Evolutionary conservation across 352 stramenopile genomes (phyloP).

Genomic region (Pythium aquatile): DNA sequence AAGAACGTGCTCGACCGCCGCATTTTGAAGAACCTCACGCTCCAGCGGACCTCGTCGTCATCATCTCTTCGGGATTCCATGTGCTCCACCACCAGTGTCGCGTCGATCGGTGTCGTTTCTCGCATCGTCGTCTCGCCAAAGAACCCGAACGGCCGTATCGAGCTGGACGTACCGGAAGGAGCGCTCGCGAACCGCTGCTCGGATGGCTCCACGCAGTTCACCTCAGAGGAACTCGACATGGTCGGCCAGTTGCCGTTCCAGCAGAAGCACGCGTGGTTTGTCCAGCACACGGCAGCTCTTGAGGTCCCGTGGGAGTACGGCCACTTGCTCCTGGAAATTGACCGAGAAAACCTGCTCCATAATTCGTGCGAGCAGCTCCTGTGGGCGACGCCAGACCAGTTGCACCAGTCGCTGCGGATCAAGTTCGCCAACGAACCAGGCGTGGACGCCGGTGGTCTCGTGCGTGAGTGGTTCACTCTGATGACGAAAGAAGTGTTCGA

Average conservation of each 20-base stretch:
- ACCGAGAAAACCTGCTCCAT: slow-evolving; percentile 86
- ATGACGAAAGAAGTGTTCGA: slow-evolving; percentile 91
- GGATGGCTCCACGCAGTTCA: slow-evolving; percentile 55
- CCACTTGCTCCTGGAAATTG: slow-evolving; percentile 85
- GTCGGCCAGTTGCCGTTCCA: slow-evolving; percentile 73
- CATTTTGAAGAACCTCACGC: slow-evolving; percentile 50
- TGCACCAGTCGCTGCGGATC: slow-evolving; percentile 86
- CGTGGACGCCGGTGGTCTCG: slow-evolving; percentile 89
- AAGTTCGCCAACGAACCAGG: slow-evolving; percentile 91
- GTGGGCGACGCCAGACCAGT: slow-evolving; percentile 76
- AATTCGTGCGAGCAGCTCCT: slow-evolving; percentile 88
- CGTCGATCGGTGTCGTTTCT: slow-evolving; percentile 75
- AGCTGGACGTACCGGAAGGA: slow-evolving; percentile 68
- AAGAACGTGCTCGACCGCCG: slow-evolving; percentile 76
- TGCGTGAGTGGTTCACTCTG: slow-evolving; percentile 91
- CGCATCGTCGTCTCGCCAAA: slow-evolving; percentile 71
- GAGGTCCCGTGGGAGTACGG: slow-evolving; percentile 87
- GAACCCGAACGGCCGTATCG: slow-evolving; percentile 69
- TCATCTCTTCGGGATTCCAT: slow-evolving; percentile 69
- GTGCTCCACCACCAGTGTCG: slow-evolving; percentile 52
- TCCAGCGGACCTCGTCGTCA: slow-evolving; percentile 45
- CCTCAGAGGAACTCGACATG: slow-evolving; percentile 68
- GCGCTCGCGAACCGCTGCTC: slow-evolving; percentile 55
- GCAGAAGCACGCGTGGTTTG: slow-evolving; percentile 88
- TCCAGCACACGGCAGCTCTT: slow-evolving; percentile 81